Base-by-base conservation (phyloP, 23 red algal genomes). In the Gracilaria domingensis region DNA sequence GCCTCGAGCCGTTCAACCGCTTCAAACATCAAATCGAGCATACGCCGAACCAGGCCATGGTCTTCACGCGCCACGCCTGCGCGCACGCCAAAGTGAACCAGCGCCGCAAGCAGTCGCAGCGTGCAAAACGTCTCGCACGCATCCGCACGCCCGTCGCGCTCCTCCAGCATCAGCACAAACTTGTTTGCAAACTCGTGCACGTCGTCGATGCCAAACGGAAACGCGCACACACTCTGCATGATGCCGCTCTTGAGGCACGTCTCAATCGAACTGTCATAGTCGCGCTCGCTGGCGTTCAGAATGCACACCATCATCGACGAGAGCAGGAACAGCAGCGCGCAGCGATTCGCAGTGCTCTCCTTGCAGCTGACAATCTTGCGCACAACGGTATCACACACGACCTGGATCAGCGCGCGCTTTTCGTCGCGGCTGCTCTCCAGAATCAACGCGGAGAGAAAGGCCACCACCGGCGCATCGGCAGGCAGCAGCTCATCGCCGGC, bases 271-370 rank as follows among this genome's bases (percentile, higher is more conserved):
- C 8, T 44, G 20, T 0, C 34, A 5, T 73, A 7, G 1, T 23
- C 17, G 11, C 16, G 2, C 2, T 44, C 2, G 9, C 28, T 42
- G 7, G 33, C 30, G 6, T 73, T 73, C 38, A 73, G 23, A 73
- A 73, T 24, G 33, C 5, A 20, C 8, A 77, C 14, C 3, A 77
- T 0, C 20, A 77, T 0, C 1, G 72, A 77, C 16, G 72, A 48
- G 8, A 77, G 72, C 23, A 77, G 2, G 20, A 51, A 77, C 16
- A 77, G 72, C 72, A 51, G 45, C 72, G 72, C 72, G 25, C 72
- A 77, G 18, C 72, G 72, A 12, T 29, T 48, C 1, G 6, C 0
- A 0, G 30, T n/a, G 14, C 72, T n/a, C 16, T 73, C 36, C 28
- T 73, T 23, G 38, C 33, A 44, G 11, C 67, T 50, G 26, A 30